A percentile compares a stretch with the other conserved stretches of the same genome.
Evolutionary conservation across 495 filamentous ascomycete genomes (phyloP).

Genomic region (Jackrogersella multiformis): DNA sequence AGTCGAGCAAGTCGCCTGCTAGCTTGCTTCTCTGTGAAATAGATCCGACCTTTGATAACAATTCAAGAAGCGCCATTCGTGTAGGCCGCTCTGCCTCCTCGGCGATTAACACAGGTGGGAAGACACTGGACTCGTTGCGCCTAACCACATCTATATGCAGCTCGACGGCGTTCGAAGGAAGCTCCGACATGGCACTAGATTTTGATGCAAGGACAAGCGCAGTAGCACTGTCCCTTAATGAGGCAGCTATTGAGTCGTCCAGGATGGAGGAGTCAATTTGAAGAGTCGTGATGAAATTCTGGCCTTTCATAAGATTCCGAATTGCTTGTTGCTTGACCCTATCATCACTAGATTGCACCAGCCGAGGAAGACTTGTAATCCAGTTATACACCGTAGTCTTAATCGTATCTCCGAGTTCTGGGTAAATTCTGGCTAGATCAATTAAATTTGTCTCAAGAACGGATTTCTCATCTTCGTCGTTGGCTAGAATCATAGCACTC

Average conservation of each 20-base stretch:
- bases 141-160: constrained; percentile 33
- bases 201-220: constrained; percentile 53
- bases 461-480: constrained; percentile 57
- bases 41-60: constrained; percentile 59
- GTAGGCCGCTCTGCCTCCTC: constrained; percentile 72
- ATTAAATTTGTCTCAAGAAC: constrained; percentile 60
- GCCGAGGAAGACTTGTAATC: constrained; percentile 79
- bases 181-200: constrained; percentile 40
- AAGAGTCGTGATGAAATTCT: constrained; percentile 70
- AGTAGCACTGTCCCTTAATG: constrained; percentile 68
- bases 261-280: constrained; percentile 76
- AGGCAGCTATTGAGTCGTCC: constrained; percentile 70
- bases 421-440: constrained; percentile 70
- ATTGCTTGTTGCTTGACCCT: constrained; percentile 74
- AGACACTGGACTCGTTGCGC: constrained; percentile 46
- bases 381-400: constrained; percentile 80
- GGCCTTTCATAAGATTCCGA: constrained; percentile 75
- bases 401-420: constrained; percentile 70
- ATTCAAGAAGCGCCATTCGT: constrained; percentile 58
- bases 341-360: constrained; percentile 89
- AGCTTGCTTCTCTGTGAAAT: constrained; percentile 54
- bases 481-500: constrained; percentile 78
- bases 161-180: constrained; percentile 36
- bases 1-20: constrained; percentile 67
- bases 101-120: constrained; percentile 69